A percentile compares a stretch with the other conserved stretches of the same genome.
phyloP scores from a whole-genome alignment of 495 filamentous ascomycete genomes.

The Rostrohypoxylon terebratum region DNA sequence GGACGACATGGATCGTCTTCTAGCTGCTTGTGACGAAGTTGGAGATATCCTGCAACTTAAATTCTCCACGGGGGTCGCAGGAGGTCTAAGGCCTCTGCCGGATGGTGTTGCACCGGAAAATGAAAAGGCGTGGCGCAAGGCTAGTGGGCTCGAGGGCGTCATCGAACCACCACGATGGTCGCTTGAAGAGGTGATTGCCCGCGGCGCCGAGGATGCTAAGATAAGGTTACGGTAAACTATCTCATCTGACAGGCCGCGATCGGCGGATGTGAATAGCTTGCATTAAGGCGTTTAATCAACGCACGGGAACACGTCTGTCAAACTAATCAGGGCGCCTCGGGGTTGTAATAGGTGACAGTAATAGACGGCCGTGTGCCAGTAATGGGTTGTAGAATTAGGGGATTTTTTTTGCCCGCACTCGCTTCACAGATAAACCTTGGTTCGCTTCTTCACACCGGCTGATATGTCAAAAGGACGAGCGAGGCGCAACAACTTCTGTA shows the following conservation, averaged over 20 bases:
- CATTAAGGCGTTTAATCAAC: slow-evolving; percentile 46
- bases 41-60: slow-evolving; percentile 94
- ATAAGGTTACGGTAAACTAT: slow-evolving; percentile 66
- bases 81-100: slow-evolving; percentile 79
- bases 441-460: slow-evolving; percentile 49
- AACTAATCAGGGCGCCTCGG: slow-evolving; percentile 47
- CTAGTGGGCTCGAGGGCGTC: slow-evolving; percentile 62
- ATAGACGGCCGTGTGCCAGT: slow-evolving; percentile 40
- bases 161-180: slow-evolving; percentile 81
- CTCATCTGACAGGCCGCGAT: slow-evolving; percentile 13
- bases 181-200: slow-evolving; percentile 80
- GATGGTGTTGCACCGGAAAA: slow-evolving; percentile 75
- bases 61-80: slow-evolving; percentile 93
- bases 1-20: slow-evolving; percentile 92
- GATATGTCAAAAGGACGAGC: slow-evolving; percentile 39
- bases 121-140: slow-evolving; percentile 76
- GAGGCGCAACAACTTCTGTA: slow-evolving; percentile 38
- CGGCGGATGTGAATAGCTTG: slow-evolving; percentile 34
- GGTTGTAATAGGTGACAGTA: slow-evolving; percentile 43
- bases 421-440: slow-evolving; percentile 45
- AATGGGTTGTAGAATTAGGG: slow-evolving; percentile 32
- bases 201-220: slow-evolving; percentile 84
- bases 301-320: slow-evolving; percentile 40
- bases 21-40: slow-evolving; percentile 91
- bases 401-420: slow-evolving; percentile 43